These are phyloP conservation scores for Eucalyptus regnans DNA, from an alignment of 345 rosid genomes.

Conservation along the genomic window DNA sequence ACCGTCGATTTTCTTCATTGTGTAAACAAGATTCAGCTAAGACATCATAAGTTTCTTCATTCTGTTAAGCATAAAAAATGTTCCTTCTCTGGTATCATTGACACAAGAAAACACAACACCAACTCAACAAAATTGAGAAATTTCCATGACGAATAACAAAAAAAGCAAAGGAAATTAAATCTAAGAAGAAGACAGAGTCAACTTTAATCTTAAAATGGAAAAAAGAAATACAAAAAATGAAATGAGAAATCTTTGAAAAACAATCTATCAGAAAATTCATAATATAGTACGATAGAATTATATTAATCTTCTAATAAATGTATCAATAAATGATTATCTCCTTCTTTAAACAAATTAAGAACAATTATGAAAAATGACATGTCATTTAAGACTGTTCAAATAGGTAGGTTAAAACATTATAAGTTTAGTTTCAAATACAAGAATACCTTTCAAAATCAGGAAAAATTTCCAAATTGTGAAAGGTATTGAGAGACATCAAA, in stretches of 20 bases:
- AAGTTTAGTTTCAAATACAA: neutral
- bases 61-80: neutral
- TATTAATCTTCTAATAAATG: neutral
- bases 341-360: neutral
- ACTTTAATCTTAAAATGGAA: neutral
- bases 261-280: neutral
- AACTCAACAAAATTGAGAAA: neutral
- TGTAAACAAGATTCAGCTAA: neutral
- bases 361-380: neutral
- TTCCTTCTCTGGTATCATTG: neutral
- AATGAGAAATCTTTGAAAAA: neutral
- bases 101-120: neutral
- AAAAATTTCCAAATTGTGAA: neutral
- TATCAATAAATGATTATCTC: neutral
- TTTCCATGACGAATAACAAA: neutral
- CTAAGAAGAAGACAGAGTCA: neutral
- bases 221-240: neutral
- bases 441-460: neutral
- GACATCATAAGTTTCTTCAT: neutral
- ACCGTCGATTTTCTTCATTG: neutral
- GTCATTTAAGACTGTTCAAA: neutral
- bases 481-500: neutral
- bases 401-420: neutral
- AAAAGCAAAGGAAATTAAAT: neutral
- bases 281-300: neutral